A percentile compares a stretch with the other conserved stretches of the same genome.
Conservation (phyloP, 2,329 filamentous ascomycete species). For the Beauveria caledonica region DNA sequence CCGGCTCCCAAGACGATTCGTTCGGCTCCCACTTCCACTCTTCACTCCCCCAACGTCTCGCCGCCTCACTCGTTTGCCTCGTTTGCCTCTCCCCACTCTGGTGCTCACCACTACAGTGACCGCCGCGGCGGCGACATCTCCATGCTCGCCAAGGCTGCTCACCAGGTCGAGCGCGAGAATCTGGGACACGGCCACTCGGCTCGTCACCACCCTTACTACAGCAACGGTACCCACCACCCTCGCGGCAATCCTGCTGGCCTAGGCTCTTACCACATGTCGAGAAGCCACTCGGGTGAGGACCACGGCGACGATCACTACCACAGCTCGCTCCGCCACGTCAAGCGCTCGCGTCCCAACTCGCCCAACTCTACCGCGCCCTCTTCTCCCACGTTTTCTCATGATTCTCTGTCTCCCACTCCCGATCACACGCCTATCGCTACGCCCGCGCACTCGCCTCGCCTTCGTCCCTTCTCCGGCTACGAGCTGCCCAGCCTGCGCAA, state of each 20-base stretch:
- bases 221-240: slow-evolving; percentile 38
- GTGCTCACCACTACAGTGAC: slow-evolving; percentile 38
- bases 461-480: slow-evolving; percentile 68
- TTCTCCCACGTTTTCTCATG: slow-evolving; percentile 92
- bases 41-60: slow-evolving; percentile 91
- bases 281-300: slow-evolving; percentile 76
- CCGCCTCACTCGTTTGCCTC: slow-evolving; percentile 82
- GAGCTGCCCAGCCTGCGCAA: slow-evolving; percentile 81
- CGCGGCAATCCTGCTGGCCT: slow-evolving; percentile 64
- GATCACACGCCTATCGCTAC: slow-evolving; percentile 98
- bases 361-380: slow-evolving; percentile 93
- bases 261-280: slow-evolving; percentile 88
- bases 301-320: slow-evolving; percentile 69
- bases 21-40: slow-evolving; percentile 77
- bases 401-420: slow-evolving; percentile 88
- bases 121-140: slow-evolving; percentile 44
- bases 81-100: slow-evolving; percentile 46
- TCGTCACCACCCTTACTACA: slow-evolving; percentile 48
- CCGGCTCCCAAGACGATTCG: slow-evolving; percentile 70
- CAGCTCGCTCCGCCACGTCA: slow-evolving; percentile 61
- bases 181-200: slow-evolving; percentile 35
- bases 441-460: slow-evolving; percentile 85
- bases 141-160: slow-evolving; percentile 52
- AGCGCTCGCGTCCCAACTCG: slow-evolving; percentile 87
- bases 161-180: slow-evolving; percentile 54